phyloP scores from a whole-genome alignment of 1,139 yeast species.

The Kurtzmaniella quercitrusa region DNA sequence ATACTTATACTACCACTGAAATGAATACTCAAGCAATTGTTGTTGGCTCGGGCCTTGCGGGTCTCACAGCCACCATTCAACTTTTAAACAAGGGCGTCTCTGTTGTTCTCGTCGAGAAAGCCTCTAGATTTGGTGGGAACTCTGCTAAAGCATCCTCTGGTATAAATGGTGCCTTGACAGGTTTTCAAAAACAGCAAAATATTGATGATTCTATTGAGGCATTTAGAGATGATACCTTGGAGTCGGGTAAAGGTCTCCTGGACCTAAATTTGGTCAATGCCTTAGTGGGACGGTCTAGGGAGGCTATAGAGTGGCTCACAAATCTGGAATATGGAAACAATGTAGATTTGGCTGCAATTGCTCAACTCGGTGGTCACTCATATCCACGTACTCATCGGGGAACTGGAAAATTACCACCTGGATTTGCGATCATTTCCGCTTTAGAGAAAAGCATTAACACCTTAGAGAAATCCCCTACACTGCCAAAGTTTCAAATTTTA shows the following conservation, averaged over 20 bases:
- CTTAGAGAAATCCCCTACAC: conserved; percentile 11
- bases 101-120: conserved; percentile 30
- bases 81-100: conserved; percentile 21
- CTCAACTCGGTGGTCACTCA: conserved; percentile 35
- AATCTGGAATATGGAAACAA: conserved; percentile 11
- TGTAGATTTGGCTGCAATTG: conserved; percentile 26
- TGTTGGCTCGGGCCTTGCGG: conserved; percentile 37
- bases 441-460: conserved; percentile 17
- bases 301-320: conserved; percentile 32
- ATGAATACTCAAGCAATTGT: conserved; percentile 14
- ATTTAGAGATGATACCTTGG: conserved; percentile 26
- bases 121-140: conserved; percentile 31
- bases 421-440: conserved; percentile 30
- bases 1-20: too few species aligned
- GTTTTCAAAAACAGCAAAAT: conserved; percentile 17
- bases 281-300: conserved; percentile 23
- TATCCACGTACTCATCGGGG: conserved; percentile 38
- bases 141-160: conserved; percentile 40
- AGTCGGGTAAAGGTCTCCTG: conserved; percentile 29
- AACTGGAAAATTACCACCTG: conserved; percentile 29
- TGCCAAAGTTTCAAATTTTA: conserved; percentile 17
- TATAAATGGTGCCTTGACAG: conserved; percentile 35
- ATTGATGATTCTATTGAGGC: conserved; percentile 20
- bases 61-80: conserved; percentile 28
- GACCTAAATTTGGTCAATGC: conserved; percentile 21